Percentiles rank a stretch among this genome's conserved stretches.
Evolutionary conservation across 148 eudicot species (phyloP).

Genomic region (Arbutus unedo): DNA sequence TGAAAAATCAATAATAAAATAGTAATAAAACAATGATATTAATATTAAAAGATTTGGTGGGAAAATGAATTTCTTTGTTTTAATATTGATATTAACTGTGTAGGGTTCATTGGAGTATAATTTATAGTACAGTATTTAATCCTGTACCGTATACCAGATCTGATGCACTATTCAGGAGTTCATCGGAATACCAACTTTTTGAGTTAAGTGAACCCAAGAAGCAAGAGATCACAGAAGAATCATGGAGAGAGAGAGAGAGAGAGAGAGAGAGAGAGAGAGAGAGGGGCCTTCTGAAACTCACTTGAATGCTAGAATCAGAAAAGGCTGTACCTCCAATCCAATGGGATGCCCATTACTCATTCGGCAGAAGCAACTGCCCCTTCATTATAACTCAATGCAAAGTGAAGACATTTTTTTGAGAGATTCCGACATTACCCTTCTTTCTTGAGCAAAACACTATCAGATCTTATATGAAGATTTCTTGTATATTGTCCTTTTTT

Average conservation of each 20-base stretch:
- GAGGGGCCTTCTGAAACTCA: neutral
- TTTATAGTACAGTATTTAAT: neutral
- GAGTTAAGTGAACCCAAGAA: neutral
- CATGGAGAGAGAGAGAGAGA: neutral
- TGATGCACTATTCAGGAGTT: neutral
- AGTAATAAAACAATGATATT: no score
- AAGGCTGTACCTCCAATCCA: neutral
- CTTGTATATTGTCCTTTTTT: no score
- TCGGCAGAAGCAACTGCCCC: neutral
- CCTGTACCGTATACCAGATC: slow-evolving; percentile 1
- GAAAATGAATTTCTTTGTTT: no score
- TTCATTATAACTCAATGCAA: neutral
- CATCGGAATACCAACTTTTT: neutral
- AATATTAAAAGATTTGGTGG: no score
- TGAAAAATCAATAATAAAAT: no score
- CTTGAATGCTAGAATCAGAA: slow-evolving; percentile 5
- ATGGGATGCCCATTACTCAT: no score
- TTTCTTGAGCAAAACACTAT: no score
- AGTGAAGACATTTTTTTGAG: no score
- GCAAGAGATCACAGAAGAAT: slow-evolving; percentile 12
- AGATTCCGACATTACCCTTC: no score
- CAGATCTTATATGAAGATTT: no score
- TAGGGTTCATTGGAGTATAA: no score
- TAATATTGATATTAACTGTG: no score
- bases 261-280: neutral